These are phyloP conservation scores for Silene coronaria DNA, from an alignment of 179 eudicot genomes.

Conservation along the genomic window DNA sequence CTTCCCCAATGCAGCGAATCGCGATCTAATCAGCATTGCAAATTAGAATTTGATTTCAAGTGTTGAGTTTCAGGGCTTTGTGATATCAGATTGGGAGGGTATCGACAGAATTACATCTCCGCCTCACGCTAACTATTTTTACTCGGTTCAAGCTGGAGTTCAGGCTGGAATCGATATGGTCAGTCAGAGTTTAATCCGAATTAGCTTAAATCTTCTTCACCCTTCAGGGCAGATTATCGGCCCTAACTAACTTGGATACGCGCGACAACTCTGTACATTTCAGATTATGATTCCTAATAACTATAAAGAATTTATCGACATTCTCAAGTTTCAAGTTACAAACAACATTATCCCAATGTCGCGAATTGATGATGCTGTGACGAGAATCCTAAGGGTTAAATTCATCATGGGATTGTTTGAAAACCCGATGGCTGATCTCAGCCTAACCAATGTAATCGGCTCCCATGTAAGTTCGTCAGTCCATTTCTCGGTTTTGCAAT, in stretches of 20 bases:
- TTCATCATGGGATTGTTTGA: slow-evolving; percentile 72
- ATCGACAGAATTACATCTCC: slow-evolving; percentile 57
- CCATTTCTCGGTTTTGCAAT: not conserved
- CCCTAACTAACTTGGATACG: not conserved
- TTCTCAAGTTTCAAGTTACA: slow-evolving; percentile 25
- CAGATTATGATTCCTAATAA: slow-evolving; percentile 37
- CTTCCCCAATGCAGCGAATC: not conserved
- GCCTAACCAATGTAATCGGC: slow-evolving; percentile 51
- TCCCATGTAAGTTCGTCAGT: slow-evolving; percentile 33
- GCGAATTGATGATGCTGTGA: slow-evolving; percentile 40
- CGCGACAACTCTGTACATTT: not conserved
- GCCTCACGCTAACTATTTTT: slow-evolving; percentile 45
- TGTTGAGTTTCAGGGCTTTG: slow-evolving; percentile 38
- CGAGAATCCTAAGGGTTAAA: slow-evolving; percentile 32
- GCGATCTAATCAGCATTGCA: not conserved
- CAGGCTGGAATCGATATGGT: slow-evolving; percentile 57
- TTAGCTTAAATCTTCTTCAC: not conserved
- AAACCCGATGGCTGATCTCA: slow-evolving; percentile 57
- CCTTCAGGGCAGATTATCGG: not conserved
- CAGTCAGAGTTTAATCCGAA: slow-evolving; percentile 6
- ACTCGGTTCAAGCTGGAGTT: slow-evolving; percentile 48
- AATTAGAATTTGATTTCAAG: not conserved
- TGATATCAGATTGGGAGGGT: slow-evolving; percentile 57
- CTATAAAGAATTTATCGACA: slow-evolving; percentile 31
- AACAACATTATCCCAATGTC: slow-evolving; percentile 33